Base-by-base conservation (phyloP, 257 asterid species). In the Scutellaria baicalensis region DNA sequence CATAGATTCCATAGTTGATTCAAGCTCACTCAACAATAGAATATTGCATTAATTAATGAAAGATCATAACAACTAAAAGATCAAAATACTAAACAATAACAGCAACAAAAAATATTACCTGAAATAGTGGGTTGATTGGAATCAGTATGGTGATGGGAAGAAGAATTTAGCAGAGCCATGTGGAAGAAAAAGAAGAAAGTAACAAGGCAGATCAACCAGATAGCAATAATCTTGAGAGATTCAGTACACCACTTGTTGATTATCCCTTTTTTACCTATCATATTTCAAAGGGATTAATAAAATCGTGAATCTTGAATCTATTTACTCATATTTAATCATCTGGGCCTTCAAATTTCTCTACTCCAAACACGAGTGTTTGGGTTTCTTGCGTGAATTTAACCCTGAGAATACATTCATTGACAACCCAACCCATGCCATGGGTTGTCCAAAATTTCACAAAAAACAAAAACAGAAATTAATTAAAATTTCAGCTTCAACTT, bases 151-250 rank as follows among this genome's bases (percentile, higher is more conserved):
- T 23, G 50, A 52, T 65, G 77, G 70, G 86, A 82, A 55, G 85
- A 62, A 23, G 86, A 78, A 81, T 77, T 83, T 18, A 69, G 86
- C 35, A 68, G 77, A 64, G 80, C 88, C 86, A 86, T 82, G 42
- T 73, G 88, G 59, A 89, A 78, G 3, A 84, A 70, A 69, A 38
- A 52, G 87, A 80, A 93, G 74, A 83, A 93, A 38, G 65, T 61
- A 43, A 85, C 21, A 20, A 80, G 80, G 51, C 83, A 84, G 54
- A 84, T 72, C 13, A 75, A 78, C 96, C 95, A 93, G 68, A 93
- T 82, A 38, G 78, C 64, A 3, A 82, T 59, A 33, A 82, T 79
- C 73, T 82, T 80, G 61, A 69, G 77, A 7, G 86, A 65, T 12
- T 68, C 66, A 50, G 73, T 75, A 79, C 86, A 66, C 72, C 70